A percentile compares a stretch with the other conserved stretches of the same genome.
Evolutionary conservation across 2,329 filamentous ascomycete genomes (phyloP).

Genomic region (Ceratocystis diversiconidia): DNA sequence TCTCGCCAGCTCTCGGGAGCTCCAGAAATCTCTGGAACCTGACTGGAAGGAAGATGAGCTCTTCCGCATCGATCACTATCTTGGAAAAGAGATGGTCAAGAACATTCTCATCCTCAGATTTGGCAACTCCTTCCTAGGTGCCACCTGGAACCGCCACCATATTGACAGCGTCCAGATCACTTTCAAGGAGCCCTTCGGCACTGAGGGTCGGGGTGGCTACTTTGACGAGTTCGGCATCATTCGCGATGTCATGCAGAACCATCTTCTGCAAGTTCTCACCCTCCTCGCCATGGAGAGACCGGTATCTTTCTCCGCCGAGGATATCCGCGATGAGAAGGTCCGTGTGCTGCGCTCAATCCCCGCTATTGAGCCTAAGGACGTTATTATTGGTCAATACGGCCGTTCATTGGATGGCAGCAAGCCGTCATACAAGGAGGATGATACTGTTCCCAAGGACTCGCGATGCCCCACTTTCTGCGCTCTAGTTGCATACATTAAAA

Average conservation of each 20-base stretch:
- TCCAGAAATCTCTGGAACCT: slow-evolving; percentile 86
- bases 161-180: slow-evolving; percentile 99
- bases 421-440: slow-evolving; percentile 96
- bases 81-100: slow-evolving; percentile 99
- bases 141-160: slow-evolving; percentile 97
- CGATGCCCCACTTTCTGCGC: slow-evolving; percentile 97
- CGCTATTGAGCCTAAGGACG: slow-evolving; percentile 95
- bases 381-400: slow-evolving; percentile 98
- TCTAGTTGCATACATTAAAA: slow-evolving; percentile 96
- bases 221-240: slow-evolving; percentile 99
- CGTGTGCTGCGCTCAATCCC: slow-evolving; percentile 88
- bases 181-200: slow-evolving; percentile 99
- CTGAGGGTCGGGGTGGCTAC: slow-evolving; percentile 92
- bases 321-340: slow-evolving; percentile 97
- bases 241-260: slow-evolving; percentile 99
- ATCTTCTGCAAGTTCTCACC: slow-evolving; percentile 89
- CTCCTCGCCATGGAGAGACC: slow-evolving; percentile 96
- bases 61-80: slow-evolving; percentile 98
- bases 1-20: slow-evolving; percentile 78
- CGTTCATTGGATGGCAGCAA: slow-evolving; percentile 92
- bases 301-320: slow-evolving; percentile 94
- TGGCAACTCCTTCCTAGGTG: slow-evolving; percentile 95
- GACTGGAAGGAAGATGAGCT: slow-evolving; percentile 99
- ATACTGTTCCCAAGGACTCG: slow-evolving; percentile 93
- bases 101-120: slow-evolving; percentile 97